A percentile compares a stretch with the other conserved stretches of the same genome.
Evolutionary conservation across 169 alveolate genomes (phyloP).

Genomic region (Blepharisma undulans): DNA sequence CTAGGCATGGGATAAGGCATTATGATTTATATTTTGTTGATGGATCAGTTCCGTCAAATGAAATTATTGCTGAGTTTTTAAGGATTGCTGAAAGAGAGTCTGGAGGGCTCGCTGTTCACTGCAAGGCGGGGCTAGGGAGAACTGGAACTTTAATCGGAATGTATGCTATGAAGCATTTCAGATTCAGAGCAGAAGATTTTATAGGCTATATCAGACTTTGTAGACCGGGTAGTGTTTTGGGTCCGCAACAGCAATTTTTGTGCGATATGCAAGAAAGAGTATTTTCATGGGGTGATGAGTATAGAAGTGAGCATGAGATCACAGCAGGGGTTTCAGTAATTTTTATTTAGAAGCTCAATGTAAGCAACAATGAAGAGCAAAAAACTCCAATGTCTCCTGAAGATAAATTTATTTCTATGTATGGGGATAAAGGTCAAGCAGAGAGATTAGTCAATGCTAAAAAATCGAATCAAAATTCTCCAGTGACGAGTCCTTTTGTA

Average conservation of each 20-base stretch:
- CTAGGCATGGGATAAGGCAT: constrained; percentile 80
- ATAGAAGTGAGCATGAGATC: neutral
- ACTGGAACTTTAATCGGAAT: constrained; percentile 95
- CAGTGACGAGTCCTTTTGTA: neutral
- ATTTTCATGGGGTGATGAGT: constrained; percentile 33
- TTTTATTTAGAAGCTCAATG: neutral
- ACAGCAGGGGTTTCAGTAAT: neutral
- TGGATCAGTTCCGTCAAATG: constrained; percentile 91
- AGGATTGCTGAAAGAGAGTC: constrained; percentile 88
- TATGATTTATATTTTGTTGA: constrained; percentile 88
- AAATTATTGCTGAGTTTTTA: constrained; percentile 86
- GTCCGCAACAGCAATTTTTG: constrained; percentile 91
- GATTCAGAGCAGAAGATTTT: constrained; percentile 92
- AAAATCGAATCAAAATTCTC: constrained; percentile 42
- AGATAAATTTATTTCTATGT: constrained; percentile 43
- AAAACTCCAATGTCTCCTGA: constrained; percentile 35
- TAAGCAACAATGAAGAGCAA: neutral
- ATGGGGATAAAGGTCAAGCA: constrained; percentile 79
- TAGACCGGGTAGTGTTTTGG: constrained; percentile 95
- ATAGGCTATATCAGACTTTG: constrained; percentile 93
- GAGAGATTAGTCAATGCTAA: constrained; percentile 75
- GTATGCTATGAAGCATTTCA: constrained; percentile 90
- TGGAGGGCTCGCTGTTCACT: constrained; percentile 94
- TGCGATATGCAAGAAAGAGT: neutral
- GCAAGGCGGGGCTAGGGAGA: constrained; percentile 97